These are phyloP conservation scores for Sarocladium strictum DNA, from an alignment of 2,329 filamentous ascomycete genomes.

Conservation along the genomic window DNA sequence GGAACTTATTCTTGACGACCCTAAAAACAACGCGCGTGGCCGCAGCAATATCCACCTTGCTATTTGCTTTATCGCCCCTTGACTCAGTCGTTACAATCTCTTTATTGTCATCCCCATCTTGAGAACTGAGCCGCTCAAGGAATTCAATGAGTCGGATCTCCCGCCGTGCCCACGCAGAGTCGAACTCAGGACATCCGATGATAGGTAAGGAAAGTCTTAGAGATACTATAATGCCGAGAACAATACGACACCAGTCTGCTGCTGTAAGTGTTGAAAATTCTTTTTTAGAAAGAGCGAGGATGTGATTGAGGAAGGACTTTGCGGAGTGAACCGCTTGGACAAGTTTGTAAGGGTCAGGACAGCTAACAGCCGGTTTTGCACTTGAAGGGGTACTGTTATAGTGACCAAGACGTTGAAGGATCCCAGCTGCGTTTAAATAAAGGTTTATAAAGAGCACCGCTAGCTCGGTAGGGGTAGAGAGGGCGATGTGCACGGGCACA, in stretches of 20 bases:
- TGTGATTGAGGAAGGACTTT: conserved; percentile 21
- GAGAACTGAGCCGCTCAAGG: conserved; percentile 28
- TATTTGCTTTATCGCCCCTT: no score
- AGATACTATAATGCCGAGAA: conserved; percentile 34
- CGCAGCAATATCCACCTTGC: conserved; percentile 33
- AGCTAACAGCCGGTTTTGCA: not conserved
- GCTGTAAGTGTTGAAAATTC: conserved; percentile 32
- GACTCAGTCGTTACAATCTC: no score
- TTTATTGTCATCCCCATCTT: conserved; percentile 4
- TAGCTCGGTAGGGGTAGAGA: no score
- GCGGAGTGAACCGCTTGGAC: not conserved
- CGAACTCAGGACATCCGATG: conserved; percentile 27
- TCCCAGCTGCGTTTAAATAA: no score
- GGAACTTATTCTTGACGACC: conserved; percentile 40
- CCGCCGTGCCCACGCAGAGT: conserved; percentile 31
- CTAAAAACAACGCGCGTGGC: conserved; percentile 41
- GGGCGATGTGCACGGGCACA: no score
- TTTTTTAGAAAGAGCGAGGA: conserved; percentile 22
- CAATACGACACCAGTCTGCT: conserved; percentile 37
- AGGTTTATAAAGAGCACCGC: no score
- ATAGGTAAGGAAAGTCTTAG: conserved; percentile 42
- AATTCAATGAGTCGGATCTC: conserved; percentile 34
- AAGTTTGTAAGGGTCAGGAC: not conserved
- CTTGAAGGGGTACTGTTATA: not conserved
- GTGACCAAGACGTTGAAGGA: no score